Conservation (phyloP, 495 filamentous ascomycete species). For the Hypomontagnella submonticulosa region DNA sequence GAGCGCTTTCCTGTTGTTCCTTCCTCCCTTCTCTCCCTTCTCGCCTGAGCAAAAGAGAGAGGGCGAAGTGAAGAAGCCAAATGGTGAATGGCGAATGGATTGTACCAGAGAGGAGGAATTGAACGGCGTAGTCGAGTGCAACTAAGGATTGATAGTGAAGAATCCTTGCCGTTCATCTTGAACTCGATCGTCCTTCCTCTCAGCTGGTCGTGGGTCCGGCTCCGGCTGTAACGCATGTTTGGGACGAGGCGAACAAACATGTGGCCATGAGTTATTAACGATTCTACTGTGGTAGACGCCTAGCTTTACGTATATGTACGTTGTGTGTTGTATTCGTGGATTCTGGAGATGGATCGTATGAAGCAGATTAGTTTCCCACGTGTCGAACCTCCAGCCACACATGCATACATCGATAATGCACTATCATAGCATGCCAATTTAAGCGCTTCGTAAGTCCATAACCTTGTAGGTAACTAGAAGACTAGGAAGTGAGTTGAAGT, state of each 20-base stretch:
- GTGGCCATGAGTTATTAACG: slow-evolving; percentile 19
- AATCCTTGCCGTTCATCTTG: slow-evolving; percentile 39
- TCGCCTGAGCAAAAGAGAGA: not conserved
- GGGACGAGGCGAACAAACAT: slow-evolving; percentile 33
- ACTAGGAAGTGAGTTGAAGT: not conserved
- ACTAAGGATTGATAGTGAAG: slow-evolving; percentile 24
- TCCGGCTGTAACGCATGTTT: slow-evolving; percentile 27
- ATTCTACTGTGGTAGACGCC: slow-evolving; percentile 4
- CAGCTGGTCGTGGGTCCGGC: slow-evolving; percentile 32
- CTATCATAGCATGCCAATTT: slow-evolving; percentile 5
- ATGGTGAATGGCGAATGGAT: too few species aligned
- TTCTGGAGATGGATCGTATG: slow-evolving; percentile 13
- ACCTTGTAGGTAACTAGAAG: not conserved
- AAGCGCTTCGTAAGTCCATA: not conserved
- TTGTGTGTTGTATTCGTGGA: slow-evolving; percentile 2
- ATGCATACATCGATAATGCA: slow-evolving; percentile 1
- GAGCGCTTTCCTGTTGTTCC: too few species aligned
- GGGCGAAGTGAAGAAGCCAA: not conserved
- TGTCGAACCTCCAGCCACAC: slow-evolving; percentile 13
- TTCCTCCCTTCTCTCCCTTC: not conserved
- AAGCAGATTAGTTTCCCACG: slow-evolving; percentile 24
- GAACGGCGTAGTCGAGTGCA: slow-evolving; percentile 5
- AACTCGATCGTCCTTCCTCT: slow-evolving; percentile 35
- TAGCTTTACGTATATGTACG: not conserved
- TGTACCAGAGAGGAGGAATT: not conserved